phyloP scores from a whole-genome alignment of 139 green algal genomes.

The Haematococcus lacustris region DNA sequence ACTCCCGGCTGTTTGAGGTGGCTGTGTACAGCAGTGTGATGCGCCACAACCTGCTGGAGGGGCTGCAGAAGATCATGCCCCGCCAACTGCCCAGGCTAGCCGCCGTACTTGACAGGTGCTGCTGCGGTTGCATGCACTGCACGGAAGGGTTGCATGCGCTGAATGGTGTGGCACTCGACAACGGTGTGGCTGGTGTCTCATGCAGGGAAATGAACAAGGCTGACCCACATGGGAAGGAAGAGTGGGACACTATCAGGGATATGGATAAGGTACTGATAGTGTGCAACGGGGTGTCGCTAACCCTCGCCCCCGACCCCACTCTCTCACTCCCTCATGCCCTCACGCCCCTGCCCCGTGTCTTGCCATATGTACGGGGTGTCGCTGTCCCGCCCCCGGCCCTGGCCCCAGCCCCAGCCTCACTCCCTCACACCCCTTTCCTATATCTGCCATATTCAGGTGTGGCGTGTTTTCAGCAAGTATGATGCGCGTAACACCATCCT shows the following conservation, averaged over 20 bases:
- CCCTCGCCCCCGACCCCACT: no score
- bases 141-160: no score
- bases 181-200: background rate
- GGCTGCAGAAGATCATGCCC: background rate
- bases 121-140: background rate
- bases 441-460: no score
- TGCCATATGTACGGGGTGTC: no score
- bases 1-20: background rate
- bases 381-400: no score
- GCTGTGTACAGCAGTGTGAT: background rate
- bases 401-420: no score
- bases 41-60: background rate
- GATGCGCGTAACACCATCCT: background rate
- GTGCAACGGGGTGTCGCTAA: no score
- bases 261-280: constrained; percentile 1
- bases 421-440: no score
- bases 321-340: no score
- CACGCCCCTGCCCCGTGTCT: no score
- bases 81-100: background rate
- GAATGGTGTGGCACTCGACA: background rate
- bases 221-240: background rate
- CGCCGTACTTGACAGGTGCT: constrained; percentile 1
- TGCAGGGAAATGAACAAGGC: constrained; percentile 1
- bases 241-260: constrained; percentile 1
- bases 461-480: background rate